A percentile compares a stretch with the other conserved stretches of the same genome.
Conservation (phyloP, 106 monocot species). For the Allium cepa region DNA sequence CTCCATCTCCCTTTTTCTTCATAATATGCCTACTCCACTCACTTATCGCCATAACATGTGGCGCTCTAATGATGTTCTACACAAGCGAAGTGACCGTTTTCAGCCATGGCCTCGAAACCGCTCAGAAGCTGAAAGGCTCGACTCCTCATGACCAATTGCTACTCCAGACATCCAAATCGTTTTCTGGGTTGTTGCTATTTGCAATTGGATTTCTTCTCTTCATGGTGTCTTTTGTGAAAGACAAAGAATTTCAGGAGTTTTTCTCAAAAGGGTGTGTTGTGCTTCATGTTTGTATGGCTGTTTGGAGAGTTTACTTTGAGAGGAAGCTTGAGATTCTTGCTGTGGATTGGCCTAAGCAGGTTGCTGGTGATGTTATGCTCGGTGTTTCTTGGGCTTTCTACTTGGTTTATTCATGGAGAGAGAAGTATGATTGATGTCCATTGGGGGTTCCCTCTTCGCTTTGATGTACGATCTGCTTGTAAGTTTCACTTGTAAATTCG, state of each 20-base stretch:
- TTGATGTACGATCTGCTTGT: too few species aligned
- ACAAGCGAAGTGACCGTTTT: slow-evolving; percentile 52
- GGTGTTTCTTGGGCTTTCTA: slow-evolving; percentile 75
- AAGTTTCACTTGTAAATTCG: too few species aligned
- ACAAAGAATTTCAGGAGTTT: slow-evolving; percentile 78
- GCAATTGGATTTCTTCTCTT: slow-evolving; percentile 75
- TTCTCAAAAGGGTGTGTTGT: slow-evolving; percentile 87
- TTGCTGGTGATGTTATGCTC: slow-evolving; percentile 71
- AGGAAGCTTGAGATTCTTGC: slow-evolving; percentile 69
- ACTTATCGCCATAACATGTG: slow-evolving; percentile 51
- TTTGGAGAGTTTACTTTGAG: slow-evolving; percentile 83
- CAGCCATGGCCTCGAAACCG: slow-evolving; percentile 70
- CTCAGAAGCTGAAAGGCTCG: slow-evolving; percentile 62
- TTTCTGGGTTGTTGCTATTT: slow-evolving; percentile 81
- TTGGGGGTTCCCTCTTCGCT: background rate
- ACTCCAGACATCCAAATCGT: slow-evolving; percentile 80
- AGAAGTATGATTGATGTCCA: slow-evolving; percentile 65
- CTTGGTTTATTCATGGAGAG: slow-evolving; percentile 70
- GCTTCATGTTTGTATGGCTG: slow-evolving; percentile 61
- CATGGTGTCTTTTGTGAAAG: slow-evolving; percentile 88
- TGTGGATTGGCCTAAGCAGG: slow-evolving; percentile 68
- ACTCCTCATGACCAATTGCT: slow-evolving; percentile 88
- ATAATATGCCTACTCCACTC: slow-evolving; percentile 75
- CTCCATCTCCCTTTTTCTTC: slow-evolving; percentile 45
- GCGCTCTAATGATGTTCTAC: slow-evolving; percentile 88